Conservation (phyloP, 345 rosid species). For the Populus deltoides region DNA sequence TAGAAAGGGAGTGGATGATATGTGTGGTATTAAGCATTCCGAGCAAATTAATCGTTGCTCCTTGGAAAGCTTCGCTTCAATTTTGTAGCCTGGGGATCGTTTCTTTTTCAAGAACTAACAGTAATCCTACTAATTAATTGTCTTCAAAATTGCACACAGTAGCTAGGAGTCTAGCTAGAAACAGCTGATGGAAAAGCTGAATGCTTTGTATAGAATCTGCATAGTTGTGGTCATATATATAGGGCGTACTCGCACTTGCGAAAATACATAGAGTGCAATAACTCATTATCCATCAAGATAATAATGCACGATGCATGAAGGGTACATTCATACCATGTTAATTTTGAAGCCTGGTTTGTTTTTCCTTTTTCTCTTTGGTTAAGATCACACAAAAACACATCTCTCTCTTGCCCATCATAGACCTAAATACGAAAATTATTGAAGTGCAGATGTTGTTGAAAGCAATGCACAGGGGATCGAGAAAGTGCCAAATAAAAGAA, state of each 20-base stretch:
- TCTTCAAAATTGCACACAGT: background rate
- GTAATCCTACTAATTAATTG: background rate
- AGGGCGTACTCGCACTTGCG: no score
- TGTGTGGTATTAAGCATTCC: background rate
- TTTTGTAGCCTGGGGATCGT: background rate
- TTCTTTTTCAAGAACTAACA: background rate
- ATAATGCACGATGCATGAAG: conserved; percentile 5
- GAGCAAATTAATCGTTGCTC: background rate
- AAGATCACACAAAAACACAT: background rate
- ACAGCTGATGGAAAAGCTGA: no score
- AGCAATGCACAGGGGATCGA: conserved; percentile 7
- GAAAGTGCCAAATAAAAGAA: background rate
- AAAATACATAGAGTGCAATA: background rate
- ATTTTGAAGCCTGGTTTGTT: background rate
- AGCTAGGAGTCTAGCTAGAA: background rate
- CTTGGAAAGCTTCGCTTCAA: background rate
- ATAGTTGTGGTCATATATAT: no score
- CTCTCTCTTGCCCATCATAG: background rate
- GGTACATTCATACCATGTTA: background rate
- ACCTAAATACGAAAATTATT: background rate
- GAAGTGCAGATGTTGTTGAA: conserved; percentile 6
- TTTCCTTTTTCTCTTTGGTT: background rate
- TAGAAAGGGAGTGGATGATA: no score
- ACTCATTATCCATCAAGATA: background rate
- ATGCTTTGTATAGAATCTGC: background rate